A percentile compares a stretch with the other conserved stretches of the same genome.
Evolutionary conservation across 768 basidiomycete genomes (phyloP).

Genomic region (Nidula microcarpa): DNA sequence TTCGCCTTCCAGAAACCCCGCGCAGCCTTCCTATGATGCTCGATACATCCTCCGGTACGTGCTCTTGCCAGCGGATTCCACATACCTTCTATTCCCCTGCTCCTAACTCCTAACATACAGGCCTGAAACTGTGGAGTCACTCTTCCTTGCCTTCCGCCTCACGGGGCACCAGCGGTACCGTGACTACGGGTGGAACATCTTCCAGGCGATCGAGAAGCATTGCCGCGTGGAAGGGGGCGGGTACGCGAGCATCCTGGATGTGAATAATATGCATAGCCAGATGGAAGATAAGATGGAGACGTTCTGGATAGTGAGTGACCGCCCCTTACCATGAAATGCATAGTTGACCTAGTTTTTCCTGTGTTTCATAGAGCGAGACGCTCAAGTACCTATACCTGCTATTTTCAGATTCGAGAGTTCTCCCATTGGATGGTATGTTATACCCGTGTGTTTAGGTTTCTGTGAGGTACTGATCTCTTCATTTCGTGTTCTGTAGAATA

Average conservation of each 20-base stretch:
- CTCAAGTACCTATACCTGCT: constrained; percentile 90
- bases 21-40: constrained; percentile 66
- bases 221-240: constrained; percentile 78
- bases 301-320: constrained; percentile 72
- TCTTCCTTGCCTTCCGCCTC: constrained; percentile 87
- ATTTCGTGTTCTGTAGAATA: constrained; percentile 45
- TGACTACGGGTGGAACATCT: constrained; percentile 85
- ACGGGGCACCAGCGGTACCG: constrained; percentile 85
- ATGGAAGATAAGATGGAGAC: constrained; percentile 95
- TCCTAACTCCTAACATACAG: constrained; percentile 24
- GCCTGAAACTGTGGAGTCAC: constrained; percentile 91
- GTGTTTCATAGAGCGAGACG: constrained; percentile 69
- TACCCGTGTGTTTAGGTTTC: background rate
- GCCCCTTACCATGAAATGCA: background rate
- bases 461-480: background rate
- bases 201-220: constrained; percentile 84
- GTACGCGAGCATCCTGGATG: constrained; percentile 82
- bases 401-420: constrained; percentile 71
- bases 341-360: background rate
- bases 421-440: constrained; percentile 73
- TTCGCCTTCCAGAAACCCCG: constrained; percentile 17
- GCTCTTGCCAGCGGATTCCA: background rate
- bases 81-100: no score
- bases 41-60: constrained; percentile 84
- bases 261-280: constrained; percentile 66